These are phyloP conservation scores for Babesia microti DNA, from an alignment of 169 alveolate genomes.

Conservation along the genomic window DNA sequence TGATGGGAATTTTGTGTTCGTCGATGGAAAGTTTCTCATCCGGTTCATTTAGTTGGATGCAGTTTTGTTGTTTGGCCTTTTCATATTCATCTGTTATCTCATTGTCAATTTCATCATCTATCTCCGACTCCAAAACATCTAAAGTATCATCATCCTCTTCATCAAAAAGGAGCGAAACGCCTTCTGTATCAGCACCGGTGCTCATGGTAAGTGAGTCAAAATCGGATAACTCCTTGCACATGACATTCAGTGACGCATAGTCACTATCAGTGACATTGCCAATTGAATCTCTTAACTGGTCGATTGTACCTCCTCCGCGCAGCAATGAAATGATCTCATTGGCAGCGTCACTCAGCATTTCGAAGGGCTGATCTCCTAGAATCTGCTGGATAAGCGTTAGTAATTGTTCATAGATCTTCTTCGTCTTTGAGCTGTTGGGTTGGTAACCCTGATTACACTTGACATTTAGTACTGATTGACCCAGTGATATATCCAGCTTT, in stretches of 20 bases:
- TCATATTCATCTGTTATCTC: constrained; percentile 30
- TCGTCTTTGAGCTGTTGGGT: constrained; percentile 83
- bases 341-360: constrained; percentile 81
- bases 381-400: constrained; percentile 68
- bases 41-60: constrained; percentile 25
- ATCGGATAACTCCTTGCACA: constrained; percentile 36
- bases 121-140: constrained; percentile 24
- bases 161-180: constrained; percentile 62
- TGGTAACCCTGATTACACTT: constrained; percentile 76
- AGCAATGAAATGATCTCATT: constrained; percentile 81
- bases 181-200: constrained; percentile 46
- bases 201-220: constrained; percentile 47
- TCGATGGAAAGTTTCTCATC: constrained; percentile 49
- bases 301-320: constrained; percentile 60
- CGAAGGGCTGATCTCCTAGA: constrained; percentile 83
- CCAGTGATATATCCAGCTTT: constrained; percentile 56
- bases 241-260: constrained; percentile 8
- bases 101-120: constrained; percentile 16
- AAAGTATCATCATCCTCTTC: constrained; percentile 60
- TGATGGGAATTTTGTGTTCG: constrained; percentile 56
- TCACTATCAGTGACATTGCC: constrained; percentile 22
- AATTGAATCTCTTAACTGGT: constrained; percentile 61
- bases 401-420: constrained; percentile 77
- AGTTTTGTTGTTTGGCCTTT: constrained; percentile 16
- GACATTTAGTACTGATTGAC: constrained; percentile 70